These are phyloP conservation scores for Spirogloea muscicola DNA, from an alignment of 139 green algal genomes.

Conservation along the genomic window DNA sequence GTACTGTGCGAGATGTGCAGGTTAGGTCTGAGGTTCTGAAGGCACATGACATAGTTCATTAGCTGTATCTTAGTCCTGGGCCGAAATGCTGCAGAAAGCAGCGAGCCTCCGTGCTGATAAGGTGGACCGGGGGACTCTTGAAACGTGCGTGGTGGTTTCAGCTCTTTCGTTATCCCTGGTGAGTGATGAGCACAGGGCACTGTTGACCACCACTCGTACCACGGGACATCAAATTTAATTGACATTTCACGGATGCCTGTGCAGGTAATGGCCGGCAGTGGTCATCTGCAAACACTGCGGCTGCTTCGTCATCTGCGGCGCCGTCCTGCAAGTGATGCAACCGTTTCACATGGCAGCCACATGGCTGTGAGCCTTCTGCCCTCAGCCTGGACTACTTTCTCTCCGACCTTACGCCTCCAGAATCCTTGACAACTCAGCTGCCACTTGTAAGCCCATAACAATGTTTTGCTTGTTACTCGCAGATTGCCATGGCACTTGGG, in stretches of 20 bases:
- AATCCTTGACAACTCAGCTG: not conserved
- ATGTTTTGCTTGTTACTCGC: not conserved
- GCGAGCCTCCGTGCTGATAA: no score
- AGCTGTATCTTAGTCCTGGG: no score
- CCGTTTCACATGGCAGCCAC: conserved; percentile 76
- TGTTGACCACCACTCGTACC: no score
- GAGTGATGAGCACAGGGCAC: no score
- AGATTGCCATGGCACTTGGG: conserved; percentile 71
- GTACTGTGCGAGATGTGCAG: no score
- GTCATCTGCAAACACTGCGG: conserved; percentile 77
- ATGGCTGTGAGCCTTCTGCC: conserved; percentile 52
- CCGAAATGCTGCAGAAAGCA: no score
- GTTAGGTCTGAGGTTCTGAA: no score
- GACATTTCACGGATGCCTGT: no score
- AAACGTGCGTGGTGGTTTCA: conserved; percentile 51
- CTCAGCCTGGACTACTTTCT: not conserved
- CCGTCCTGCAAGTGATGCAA: conserved; percentile 48
- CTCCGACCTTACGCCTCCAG: not conserved
- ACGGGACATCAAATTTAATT: no score
- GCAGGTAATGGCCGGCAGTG: conserved; percentile 87
- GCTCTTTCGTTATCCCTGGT: conserved; percentile 69
- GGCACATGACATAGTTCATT: no score
- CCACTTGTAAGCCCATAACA: no score
- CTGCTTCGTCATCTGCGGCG: conserved; percentile 70
- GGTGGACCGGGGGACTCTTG: conserved; percentile 47